Evolutionary conservation across 768 basidiomycete genomes (phyloP).

Genomic region (Tremella fuciformis): DNA sequence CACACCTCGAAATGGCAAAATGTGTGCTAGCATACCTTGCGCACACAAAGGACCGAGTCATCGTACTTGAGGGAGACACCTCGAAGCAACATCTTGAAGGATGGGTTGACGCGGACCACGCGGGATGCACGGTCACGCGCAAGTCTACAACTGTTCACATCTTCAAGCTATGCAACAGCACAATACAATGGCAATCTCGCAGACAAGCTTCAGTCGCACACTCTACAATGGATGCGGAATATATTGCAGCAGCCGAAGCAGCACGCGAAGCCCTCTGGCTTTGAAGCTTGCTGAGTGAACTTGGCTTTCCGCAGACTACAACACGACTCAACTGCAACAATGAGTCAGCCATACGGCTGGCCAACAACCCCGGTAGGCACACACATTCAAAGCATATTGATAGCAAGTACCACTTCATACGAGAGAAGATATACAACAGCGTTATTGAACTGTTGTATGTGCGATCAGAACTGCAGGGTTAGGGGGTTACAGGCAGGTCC

Average conservation of each 20-base stretch:
- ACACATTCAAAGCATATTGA: slow-evolving; percentile 55
- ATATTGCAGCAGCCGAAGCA: slow-evolving; percentile 52
- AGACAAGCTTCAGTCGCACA: slow-evolving; percentile 54
- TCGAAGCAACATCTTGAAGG: slow-evolving; percentile 8
- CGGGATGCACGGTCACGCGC: slow-evolving; percentile 33
- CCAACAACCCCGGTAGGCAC: slow-evolving; percentile 52
- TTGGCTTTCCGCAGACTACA: slow-evolving; percentile 6
- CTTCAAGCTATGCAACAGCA: slow-evolving; percentile 50
- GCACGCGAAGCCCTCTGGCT: slow-evolving; percentile 54
- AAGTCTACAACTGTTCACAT: slow-evolving; percentile 52
- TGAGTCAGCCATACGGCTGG: slow-evolving; percentile 51
- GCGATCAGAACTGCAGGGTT: no score
- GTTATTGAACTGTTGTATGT: slow-evolving; percentile 46
- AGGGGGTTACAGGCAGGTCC: no score
- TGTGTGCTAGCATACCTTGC: slow-evolving; percentile 6
- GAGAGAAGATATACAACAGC: slow-evolving; percentile 41
- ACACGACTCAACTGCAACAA: slow-evolving; percentile 52
- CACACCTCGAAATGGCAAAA: slow-evolving; percentile 33
- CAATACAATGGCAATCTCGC: slow-evolving; percentile 55
- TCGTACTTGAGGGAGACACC: slow-evolving; percentile 41
- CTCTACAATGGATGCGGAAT: slow-evolving; percentile 57
- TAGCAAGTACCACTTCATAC: slow-evolving; percentile 53
- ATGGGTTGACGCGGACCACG: slow-evolving; percentile 49
- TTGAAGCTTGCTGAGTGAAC: slow-evolving; percentile 19
- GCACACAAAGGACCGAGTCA: slow-evolving; percentile 50